These are phyloP conservation scores for Fermentozyma sake DNA, from an alignment of 1,139 yeast species.

Conservation along the genomic window DNA sequence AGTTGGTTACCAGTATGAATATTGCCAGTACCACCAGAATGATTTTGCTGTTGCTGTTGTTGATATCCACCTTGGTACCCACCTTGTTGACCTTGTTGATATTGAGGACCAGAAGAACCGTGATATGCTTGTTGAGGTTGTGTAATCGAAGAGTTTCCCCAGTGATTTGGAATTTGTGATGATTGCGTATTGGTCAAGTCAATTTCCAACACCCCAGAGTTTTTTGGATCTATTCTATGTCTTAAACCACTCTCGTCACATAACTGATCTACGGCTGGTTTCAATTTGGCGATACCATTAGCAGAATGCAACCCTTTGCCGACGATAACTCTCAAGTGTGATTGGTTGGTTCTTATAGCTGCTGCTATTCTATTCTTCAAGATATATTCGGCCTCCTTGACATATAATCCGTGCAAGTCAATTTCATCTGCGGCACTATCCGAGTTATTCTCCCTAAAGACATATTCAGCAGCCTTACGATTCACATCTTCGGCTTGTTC, in stretches of 20 bases:
- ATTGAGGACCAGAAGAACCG: conserved; percentile 24
- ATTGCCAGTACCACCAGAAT: conserved; percentile 10
- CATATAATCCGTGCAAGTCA: conserved; percentile 88
- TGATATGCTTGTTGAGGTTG: conserved; percentile 27
- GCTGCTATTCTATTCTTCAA: conserved; percentile 71
- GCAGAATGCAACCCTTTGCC: conserved; percentile 92
- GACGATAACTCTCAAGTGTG: conserved; percentile 63
- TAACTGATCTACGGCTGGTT: conserved; percentile 81
- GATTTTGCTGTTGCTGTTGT: conserved; percentile 19
- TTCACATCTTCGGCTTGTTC: conserved; percentile 66
- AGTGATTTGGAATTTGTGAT: conserved; percentile 46
- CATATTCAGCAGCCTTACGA: conserved; percentile 84
- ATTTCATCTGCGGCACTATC: conserved; percentile 83
- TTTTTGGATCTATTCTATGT: conserved; percentile 61
- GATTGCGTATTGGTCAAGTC: conserved; percentile 44
- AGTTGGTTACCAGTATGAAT: conserved; percentile 29
- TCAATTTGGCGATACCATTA: conserved; percentile 78
- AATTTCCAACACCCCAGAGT: conserved; percentile 76
- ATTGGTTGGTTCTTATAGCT: conserved; percentile 57
- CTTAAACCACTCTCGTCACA: conserved; percentile 62
- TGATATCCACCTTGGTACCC: conserved; percentile 15
- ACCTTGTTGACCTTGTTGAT: conserved; percentile 24
- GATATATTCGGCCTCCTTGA: conserved; percentile 80
- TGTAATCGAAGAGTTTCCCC: conserved; percentile 30
- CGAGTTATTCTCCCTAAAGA: conserved; percentile 80